Percentiles rank a stretch among this genome's conserved stretches.
These are phyloP conservation scores for Clonostachys rhizophaga DNA, from an alignment of 2,329 filamentous ascomycete genomes.

Conservation along the genomic window DNA sequence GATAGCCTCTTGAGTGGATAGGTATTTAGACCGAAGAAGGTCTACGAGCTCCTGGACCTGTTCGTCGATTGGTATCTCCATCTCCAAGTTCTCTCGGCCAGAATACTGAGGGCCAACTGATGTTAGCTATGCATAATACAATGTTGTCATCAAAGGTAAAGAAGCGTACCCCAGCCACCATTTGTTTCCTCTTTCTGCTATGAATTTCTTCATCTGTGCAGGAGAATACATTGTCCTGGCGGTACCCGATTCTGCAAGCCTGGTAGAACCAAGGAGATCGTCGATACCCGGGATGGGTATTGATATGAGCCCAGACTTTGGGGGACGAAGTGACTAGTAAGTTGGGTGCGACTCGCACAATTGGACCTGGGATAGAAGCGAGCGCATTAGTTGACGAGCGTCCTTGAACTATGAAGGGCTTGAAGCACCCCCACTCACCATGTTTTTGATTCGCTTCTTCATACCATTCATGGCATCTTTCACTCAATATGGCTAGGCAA, in stretches of 20 bases:
- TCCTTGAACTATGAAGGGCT: too few relatives aligned
- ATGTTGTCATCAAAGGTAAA: not conserved
- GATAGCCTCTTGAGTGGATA: constrained; percentile 20
- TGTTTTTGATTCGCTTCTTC: too few relatives aligned
- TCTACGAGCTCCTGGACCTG: constrained; percentile 38
- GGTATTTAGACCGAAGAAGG: constrained; percentile 41
- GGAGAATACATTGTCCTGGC: constrained; percentile 47
- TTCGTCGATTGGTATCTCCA: constrained; percentile 44
- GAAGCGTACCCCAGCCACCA: constrained; percentile 39
- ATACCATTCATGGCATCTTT: too few relatives aligned
- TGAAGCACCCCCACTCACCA: too few relatives aligned
- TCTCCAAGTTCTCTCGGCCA: constrained; percentile 44
- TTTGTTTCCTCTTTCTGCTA: constrained; percentile 35
- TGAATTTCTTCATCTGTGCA: constrained; percentile 44
- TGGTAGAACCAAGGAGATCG: constrained; percentile 37
- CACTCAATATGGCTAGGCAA: too few relatives aligned
- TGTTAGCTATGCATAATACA: not conserved
- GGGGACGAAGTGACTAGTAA: constrained; percentile 42
- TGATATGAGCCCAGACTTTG: constrained; percentile 37
- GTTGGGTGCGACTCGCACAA: constrained; percentile 35
- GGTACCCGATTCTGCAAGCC: constrained; percentile 39
- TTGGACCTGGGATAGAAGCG: constrained; percentile 2
- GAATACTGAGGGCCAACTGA: constrained; percentile 33
- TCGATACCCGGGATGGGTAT: constrained; percentile 32
- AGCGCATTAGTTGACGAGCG: too few relatives aligned